These are phyloP conservation scores for Lepidium sativum DNA, from an alignment of 345 rosid species.

Conservation along the genomic window DNA sequence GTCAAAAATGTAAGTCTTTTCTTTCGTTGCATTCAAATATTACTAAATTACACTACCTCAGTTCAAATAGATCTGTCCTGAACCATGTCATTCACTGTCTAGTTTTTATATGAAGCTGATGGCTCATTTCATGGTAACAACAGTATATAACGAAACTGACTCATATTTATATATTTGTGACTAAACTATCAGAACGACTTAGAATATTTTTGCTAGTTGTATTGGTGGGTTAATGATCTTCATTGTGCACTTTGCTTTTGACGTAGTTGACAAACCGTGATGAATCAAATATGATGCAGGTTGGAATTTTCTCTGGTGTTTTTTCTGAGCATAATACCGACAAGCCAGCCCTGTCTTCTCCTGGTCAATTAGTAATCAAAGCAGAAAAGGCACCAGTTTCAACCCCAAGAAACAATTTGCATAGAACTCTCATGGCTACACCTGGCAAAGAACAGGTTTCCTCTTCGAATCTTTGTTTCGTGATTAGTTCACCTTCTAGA, in stretches of 20 bases:
- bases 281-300: conserved; percentile 27
- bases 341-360: conserved; percentile 46
- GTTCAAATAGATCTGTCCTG: not conserved
- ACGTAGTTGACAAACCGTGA: not conserved
- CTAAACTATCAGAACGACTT: not conserved
- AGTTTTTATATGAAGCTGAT: not conserved
- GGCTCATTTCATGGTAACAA: not conserved
- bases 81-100: no score
- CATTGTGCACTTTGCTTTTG: no score
- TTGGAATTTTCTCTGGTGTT: conserved; percentile 39
- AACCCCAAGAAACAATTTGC: conserved; percentile 47
- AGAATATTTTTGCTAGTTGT: not conserved
- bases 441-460: conserved; percentile 40
- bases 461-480: conserved; percentile 37
- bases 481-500: conserved; percentile 43
- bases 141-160: not conserved
- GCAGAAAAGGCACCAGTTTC: conserved; percentile 33
- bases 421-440: conserved; percentile 32
- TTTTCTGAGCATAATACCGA: conserved; percentile 49
- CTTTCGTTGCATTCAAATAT: not conserved
- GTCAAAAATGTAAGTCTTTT: conserved; percentile 35
- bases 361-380: conserved; percentile 40
- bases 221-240: not conserved
- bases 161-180: not conserved
- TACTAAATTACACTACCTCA: not conserved